These are phyloP conservation scores for Violaceomyces palustris DNA, from an alignment of 1,284 basidiomycete species.

Conservation along the genomic window DNA sequence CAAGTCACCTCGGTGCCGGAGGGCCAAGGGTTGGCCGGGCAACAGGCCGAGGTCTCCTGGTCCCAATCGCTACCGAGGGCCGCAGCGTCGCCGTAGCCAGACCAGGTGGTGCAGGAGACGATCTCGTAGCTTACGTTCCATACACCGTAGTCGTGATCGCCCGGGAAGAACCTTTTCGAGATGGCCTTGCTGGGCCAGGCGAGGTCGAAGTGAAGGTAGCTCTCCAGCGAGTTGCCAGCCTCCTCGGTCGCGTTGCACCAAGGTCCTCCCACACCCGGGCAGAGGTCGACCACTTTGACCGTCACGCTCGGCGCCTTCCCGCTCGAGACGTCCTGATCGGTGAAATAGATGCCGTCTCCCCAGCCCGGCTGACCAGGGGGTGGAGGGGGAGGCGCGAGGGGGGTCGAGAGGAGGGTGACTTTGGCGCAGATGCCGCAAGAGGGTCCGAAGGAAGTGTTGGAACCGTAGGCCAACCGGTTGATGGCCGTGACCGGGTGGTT, in stretches of 20 bases:
- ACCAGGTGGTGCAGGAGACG: conserved; percentile 32
- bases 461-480: conserved; percentile 29
- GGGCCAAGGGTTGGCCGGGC: conserved; percentile 21
- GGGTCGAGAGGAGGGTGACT: conserved; percentile 29
- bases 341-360: conserved; percentile 30
- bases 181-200: conserved; percentile 39
- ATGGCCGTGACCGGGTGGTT: conserved; percentile 35
- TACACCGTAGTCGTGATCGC: conserved; percentile 35
- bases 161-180: conserved; percentile 30
- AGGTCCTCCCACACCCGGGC: conserved; percentile 26
- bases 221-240: conserved; percentile 25
- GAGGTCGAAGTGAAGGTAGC: conserved; percentile 39
- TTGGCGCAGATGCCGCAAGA: conserved; percentile 33
- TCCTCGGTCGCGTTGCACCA: conserved; percentile 32
- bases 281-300: conserved; percentile 39
- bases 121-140: conserved; percentile 34
- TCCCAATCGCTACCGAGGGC: conserved; percentile 38
- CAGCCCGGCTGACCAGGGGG: conserved; percentile 8
- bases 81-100: conserved; percentile 22
- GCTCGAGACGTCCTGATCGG: conserved; percentile 5
- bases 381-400: conserved; percentile 14
- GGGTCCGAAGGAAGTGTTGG: conserved; percentile 33
- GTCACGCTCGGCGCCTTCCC: conserved; percentile 25
- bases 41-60: conserved; percentile 34
- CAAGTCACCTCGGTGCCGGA: conserved; percentile 13